Conservation (phyloP, 257 asterid species). For the Cynanchum wilfordii region DNA sequence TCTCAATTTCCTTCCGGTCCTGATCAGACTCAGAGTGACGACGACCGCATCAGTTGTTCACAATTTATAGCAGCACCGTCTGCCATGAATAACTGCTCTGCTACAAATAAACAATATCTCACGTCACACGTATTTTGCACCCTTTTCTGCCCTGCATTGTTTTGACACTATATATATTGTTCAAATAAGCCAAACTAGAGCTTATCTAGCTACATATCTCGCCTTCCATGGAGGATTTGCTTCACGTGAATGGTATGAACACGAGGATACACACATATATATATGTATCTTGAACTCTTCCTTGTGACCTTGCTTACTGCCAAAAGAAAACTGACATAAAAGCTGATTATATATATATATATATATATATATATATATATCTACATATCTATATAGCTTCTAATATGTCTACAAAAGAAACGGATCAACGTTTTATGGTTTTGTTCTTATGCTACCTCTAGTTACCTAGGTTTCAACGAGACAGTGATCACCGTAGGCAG, state of each 20-base stretch:
- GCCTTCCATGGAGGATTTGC: neutral
- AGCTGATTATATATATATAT: neutral
- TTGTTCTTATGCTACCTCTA: neutral
- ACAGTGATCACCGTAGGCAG: neutral
- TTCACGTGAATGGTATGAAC: constrained; percentile 7
- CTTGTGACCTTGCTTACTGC: neutral
- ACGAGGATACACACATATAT: too few species aligned
- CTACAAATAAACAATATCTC: too few species aligned
- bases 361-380: neutral
- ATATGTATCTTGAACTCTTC: neutral
- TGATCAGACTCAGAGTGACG: neutral
- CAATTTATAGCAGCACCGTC: constrained; percentile 6
- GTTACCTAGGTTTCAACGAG: constrained; percentile 2
- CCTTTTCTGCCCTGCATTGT: neutral
- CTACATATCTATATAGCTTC: neutral
- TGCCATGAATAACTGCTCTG: neutral
- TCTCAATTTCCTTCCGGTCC: neutral
- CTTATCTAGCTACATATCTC: neutral
- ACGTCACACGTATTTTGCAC: neutral
- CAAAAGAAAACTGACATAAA: constrained; percentile 4
- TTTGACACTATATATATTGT: neutral
- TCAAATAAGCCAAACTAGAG: neutral
- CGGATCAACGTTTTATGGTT: neutral
- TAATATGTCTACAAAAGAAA: neutral
- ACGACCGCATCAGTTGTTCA: neutral